Evolutionary conservation across 371 early-diverging fungal genomes (phyloP).

Genomic region (Mortierella sp.): DNA sequence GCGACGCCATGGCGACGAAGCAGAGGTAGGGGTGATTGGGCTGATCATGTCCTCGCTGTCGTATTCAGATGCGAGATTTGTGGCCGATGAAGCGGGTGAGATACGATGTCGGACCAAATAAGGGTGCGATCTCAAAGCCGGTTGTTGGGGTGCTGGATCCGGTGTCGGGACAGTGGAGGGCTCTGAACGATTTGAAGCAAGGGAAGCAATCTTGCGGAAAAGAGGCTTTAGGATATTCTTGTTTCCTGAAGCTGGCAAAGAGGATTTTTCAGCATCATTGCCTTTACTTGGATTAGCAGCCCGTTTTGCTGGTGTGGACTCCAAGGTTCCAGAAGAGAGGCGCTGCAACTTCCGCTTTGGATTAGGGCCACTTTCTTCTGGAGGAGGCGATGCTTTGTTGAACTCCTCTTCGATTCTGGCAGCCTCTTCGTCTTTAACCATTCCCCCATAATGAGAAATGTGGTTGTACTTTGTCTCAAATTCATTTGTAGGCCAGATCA

Average conservation of each 20-base stretch:
- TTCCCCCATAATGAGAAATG: constrained; percentile 24
- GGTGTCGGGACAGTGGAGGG: constrained; percentile 1
- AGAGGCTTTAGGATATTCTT: constrained; percentile 43
- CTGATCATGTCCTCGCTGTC: constrained; percentile 23
- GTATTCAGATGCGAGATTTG: constrained; percentile 11
- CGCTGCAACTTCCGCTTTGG: constrained; percentile 51
- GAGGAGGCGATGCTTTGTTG: constrained; percentile 45
- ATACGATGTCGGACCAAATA: constrained; percentile 45
- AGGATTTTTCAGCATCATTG: constrained; percentile 9
- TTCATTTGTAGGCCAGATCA: constrained; percentile 53
- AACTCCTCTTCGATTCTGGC: constrained; percentile 51
- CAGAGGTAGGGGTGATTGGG: constrained; percentile 24
- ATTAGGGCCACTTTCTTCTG: constrained; percentile 28
- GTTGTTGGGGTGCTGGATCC: constrained; percentile 23
- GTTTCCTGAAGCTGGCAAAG: constrained; percentile 7
- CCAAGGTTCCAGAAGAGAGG: constrained; percentile 39
- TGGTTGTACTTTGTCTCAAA: constrained; percentile 37
- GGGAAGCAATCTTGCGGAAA: constrained; percentile 47
- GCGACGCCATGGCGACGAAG: constrained; percentile 10
- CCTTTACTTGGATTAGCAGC: constrained; percentile 29
- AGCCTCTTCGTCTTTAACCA: constrained; percentile 50
- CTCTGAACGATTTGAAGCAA: constrained; percentile 36
- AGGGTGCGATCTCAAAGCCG: constrained; percentile 39
- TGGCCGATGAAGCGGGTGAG: constrained; percentile 34
- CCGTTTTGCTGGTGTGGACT: constrained; percentile 40